phyloP scores from a whole-genome alignment of 805 yeast genomes.

The Saccharomycopsis lassenensis region DNA sequence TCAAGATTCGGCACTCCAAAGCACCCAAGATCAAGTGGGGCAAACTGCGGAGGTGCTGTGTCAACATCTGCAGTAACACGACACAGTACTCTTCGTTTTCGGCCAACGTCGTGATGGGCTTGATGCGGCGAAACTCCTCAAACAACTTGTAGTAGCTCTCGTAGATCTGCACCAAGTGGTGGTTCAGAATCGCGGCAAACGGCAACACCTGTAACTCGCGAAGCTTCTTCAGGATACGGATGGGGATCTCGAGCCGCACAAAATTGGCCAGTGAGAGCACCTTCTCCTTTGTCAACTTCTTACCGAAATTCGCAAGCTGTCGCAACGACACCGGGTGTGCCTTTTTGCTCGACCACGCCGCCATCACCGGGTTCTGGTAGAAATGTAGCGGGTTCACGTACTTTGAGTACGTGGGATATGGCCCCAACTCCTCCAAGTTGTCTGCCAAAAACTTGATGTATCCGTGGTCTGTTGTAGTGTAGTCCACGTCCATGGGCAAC shows the following conservation, averaged over 20 bases:
- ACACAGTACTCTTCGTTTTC: constrained; percentile 70
- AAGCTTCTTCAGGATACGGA: constrained; percentile 71
- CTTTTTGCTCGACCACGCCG: constrained; percentile 48
- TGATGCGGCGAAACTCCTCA: constrained; percentile 69
- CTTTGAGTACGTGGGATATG: constrained; percentile 32
- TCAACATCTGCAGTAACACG: constrained; percentile 48
- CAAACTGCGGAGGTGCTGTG: constrained; percentile 67
- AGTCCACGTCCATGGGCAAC: constrained; percentile 15
- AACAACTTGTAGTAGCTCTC: constrained; percentile 84
- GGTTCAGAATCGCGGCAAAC: constrained; percentile 73
- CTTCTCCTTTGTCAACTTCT: constrained; percentile 63
- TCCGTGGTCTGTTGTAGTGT: constrained; percentile 16
- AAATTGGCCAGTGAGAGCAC: constrained; percentile 78
- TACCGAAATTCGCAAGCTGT: constrained; percentile 85
- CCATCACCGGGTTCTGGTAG: constrained; percentile 66
- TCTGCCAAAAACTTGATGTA: constrained; percentile 16
- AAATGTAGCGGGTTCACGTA: constrained; percentile 63
- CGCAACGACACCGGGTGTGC: constrained; percentile 88
- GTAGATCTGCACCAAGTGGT: constrained; percentile 77
- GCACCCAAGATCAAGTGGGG: constrained; percentile 94
- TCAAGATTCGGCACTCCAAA: constrained; percentile 58
- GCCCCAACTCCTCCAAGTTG: constrained; percentile 21
- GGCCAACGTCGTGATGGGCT: constrained; percentile 52
- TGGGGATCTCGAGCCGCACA: constrained; percentile 75
- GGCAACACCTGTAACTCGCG: constrained; percentile 74